These are phyloP conservation scores for Chamaecyparis obtusa DNA, from an alignment of 75 land plant species.

Conservation along the genomic window DNA sequence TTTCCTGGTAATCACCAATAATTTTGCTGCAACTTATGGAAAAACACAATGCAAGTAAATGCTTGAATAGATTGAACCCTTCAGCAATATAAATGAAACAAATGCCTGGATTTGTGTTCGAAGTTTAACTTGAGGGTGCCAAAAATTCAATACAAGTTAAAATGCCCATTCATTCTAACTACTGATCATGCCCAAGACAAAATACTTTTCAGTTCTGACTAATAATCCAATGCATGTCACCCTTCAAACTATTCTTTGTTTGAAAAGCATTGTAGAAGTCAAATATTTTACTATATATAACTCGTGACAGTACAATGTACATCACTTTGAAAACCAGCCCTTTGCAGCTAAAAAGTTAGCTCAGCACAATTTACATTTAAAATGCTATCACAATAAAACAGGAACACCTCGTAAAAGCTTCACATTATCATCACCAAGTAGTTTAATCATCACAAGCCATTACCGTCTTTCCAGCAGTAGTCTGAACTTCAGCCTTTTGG, in stretches of 20 bases:
- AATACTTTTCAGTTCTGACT: neutral
- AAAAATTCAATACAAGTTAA: neutral
- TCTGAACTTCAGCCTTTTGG: conserved; percentile 43
- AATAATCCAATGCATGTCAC: neutral
- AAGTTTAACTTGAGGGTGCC: neutral
- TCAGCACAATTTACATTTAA: neutral
- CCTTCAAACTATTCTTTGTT: neutral
- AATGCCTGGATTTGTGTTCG: neutral
- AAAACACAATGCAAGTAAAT: neutral
- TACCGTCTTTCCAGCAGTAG: conserved; percentile 53
- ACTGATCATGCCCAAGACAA: neutral
- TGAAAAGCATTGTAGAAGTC: neutral
- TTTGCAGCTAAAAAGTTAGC: neutral
- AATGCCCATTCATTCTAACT: neutral
- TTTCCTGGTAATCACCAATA: neutral
- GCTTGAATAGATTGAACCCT: neutral
- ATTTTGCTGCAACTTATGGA: neutral
- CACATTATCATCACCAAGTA: neutral
- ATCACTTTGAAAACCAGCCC: neutral
- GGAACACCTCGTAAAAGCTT: neutral
- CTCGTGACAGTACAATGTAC: neutral
- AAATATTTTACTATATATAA: neutral
- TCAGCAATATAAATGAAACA: neutral
- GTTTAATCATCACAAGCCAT: neutral
- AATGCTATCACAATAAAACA: neutral